A percentile compares a stretch with the other conserved stretches of the same genome.
phyloP scores from a whole-genome alignment of 495 filamentous ascomycete genomes.

The Podospora appendiculata region DNA sequence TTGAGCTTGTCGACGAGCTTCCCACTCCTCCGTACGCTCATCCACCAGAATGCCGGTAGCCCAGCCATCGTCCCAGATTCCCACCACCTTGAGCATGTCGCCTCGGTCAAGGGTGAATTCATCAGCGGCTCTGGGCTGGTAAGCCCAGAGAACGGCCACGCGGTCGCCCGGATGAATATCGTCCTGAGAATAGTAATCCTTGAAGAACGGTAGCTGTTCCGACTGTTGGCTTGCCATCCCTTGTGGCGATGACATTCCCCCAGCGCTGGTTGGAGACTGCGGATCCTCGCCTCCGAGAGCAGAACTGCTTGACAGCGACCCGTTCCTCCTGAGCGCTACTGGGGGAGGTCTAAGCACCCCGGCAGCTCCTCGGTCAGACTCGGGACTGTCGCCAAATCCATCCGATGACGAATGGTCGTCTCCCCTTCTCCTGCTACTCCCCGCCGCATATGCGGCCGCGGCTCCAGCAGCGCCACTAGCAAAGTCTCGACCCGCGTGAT shows the following conservation, averaged over 20 bases:
- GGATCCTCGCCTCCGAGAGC: constrained; percentile 61
- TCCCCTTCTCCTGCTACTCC: constrained; percentile 38
- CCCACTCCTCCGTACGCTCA: constrained; percentile 84
- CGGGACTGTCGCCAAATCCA: constrained; percentile 70
- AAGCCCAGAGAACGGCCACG: constrained; percentile 92
- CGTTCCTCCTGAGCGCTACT: constrained; percentile 57
- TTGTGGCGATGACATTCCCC: constrained; percentile 74
- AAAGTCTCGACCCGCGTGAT: constrained; percentile 26
- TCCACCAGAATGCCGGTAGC: constrained; percentile 82
- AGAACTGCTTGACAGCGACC: constrained; percentile 85
- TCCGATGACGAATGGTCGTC: constrained; percentile 77
- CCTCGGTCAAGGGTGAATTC: constrained; percentile 92
- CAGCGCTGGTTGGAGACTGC: constrained; percentile 68
- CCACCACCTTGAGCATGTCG: constrained; percentile 97
- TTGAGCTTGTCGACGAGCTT: constrained; percentile 64
- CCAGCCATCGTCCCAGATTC: constrained; percentile 99
- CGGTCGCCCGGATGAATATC: constrained; percentile 89
- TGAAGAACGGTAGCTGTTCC: constrained; percentile 91
- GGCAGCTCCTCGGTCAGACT: constrained; percentile 52
- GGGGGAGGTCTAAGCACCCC: constrained; percentile 52
- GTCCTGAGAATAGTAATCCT: constrained; percentile 97
- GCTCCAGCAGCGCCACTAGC: constrained; percentile 25
- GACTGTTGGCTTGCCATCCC: constrained; percentile 82
- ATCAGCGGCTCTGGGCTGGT: constrained; percentile 85
- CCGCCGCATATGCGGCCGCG: constrained; percentile 27